Percentiles rank a stretch among this genome's conserved stretches.
These are phyloP conservation scores for Xylaria arbuscula DNA, from an alignment of 2,329 filamentous ascomycete genomes.

Conservation along the genomic window DNA sequence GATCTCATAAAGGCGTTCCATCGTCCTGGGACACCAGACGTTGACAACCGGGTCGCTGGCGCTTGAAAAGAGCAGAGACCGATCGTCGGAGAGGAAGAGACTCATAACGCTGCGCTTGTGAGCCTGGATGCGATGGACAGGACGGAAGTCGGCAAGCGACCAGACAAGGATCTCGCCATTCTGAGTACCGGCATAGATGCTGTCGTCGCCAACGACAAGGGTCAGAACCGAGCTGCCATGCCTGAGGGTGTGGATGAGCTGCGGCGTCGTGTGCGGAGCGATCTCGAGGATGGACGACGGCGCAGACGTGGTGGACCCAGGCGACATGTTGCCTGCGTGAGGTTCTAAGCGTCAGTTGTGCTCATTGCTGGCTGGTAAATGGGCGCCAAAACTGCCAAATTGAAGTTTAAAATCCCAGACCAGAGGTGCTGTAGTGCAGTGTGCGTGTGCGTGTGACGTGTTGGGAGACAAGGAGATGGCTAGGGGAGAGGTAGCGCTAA, in stretches of 20 bases:
- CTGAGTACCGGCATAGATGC: conserved; percentile 92
- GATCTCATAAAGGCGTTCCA: conserved; percentile 85
- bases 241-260: conserved; percentile 77
- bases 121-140: conserved; percentile 81
- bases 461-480: background rate
- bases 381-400: background rate
- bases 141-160: conserved; percentile 88
- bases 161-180: conserved; percentile 93
- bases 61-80: conserved; percentile 85
- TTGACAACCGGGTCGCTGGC: conserved; percentile 95
- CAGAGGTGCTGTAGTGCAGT: background rate
- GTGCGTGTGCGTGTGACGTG: conserved; percentile 29
- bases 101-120: conserved; percentile 93
- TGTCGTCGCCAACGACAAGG: conserved; percentile 80
- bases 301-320: conserved; percentile 36
- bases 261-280: conserved; percentile 59
- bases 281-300: conserved; percentile 47
- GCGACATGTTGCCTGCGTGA: conserved; percentile 42
- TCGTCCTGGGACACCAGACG: conserved; percentile 84
- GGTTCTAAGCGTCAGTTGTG: conserved; percentile 17
- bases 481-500: background rate
- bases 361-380: background rate
- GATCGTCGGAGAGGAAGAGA: conserved; percentile 81
- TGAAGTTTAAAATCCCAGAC: background rate
- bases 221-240: conserved; percentile 85